Evolutionary conservation across 345 rosid species (phyloP).

Genomic region (Syzygium jambos): DNA sequence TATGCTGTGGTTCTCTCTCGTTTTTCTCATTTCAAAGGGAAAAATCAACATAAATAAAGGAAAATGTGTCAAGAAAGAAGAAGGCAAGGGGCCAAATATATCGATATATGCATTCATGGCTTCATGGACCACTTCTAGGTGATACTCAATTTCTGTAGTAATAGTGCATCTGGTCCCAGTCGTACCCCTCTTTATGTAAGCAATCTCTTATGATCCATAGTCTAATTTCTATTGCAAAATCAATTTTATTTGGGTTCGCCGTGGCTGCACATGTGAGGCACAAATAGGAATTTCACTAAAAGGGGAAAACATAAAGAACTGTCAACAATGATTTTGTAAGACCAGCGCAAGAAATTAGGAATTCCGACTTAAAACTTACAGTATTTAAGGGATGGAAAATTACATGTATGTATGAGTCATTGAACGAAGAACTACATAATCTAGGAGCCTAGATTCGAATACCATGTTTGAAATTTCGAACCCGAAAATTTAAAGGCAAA

Average conservation of each 20-base stretch:
- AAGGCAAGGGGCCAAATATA: not conserved
- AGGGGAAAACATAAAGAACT: not conserved
- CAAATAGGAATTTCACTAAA: not conserved
- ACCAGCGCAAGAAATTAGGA: not conserved
- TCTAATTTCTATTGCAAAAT: not conserved
- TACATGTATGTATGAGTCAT: not conserved
- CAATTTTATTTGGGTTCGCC: not conserved
- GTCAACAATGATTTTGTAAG: not conserved
- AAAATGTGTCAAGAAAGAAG: not conserved
- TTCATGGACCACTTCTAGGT: not conserved
- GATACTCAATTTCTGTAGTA: not conserved
- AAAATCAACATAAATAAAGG: not conserved
- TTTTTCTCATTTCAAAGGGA: not conserved
- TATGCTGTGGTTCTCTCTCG: not conserved
- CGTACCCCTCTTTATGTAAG: not conserved
- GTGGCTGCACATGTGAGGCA: not conserved
- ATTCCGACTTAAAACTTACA: not conserved
- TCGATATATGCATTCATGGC: not conserved
- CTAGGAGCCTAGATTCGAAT: not conserved
- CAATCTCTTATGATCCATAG: not conserved
- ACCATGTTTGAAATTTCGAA: not conserved
- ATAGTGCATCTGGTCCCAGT: not conserved
- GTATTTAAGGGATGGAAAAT: not conserved
- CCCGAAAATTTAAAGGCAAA: not conserved
- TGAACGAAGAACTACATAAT: not conserved